Evolutionary conservation across 192 early-diverging fungal genomes (phyloP), one percentile per base, ranked within the genome.

Genomic region (Globomyces pollinis-pini): DNA sequence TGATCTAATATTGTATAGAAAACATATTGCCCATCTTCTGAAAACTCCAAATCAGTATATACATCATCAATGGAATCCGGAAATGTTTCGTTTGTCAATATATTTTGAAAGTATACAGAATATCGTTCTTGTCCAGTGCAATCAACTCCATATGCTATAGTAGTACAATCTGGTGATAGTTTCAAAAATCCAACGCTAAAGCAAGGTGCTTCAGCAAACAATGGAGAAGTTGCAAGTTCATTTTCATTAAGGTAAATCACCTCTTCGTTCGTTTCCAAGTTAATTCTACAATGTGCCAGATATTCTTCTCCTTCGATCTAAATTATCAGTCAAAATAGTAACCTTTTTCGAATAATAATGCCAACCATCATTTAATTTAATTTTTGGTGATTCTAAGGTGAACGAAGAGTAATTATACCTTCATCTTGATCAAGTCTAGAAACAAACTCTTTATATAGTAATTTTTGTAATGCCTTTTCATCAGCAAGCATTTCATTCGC

Each of bases 371-470:
- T 66, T 61, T 15, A 82, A 50, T 0, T 64, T 64, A 0, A 79
- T 69, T 8, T 38, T 54, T 0, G 77, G 69, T 13, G 79, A 72
- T 45, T 69, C 58, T n/a, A n/a, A n/a, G n/a, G n/a, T n/a, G n/a
- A n/a, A n/a, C n/a, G n/a, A n/a, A n/a, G n/a, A n/a, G n/a, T n/a
- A n/a, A n/a, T n/a, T n/a, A n/a, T n/a, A n/a, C n/a, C n/a, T 52
- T 81, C 80, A 24, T 65, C 63, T 21, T 78, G 74, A 50, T 84
- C 77, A 9, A 84, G 42, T 13, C 80, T 63, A n/a, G 74, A 75
- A 15, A 84, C 74, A 65, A 84, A 84, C 53, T 84, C 81, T 56
- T 75, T 80, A 57, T 82, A 83, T 16, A 81, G 61, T n/a, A 75
- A 44, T 23, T 69, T 73, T 54, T 79, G 79, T 20, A 83, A 50